Evolutionary conservation across 1,284 basidiomycete species (phyloP).

Genomic region (Irpex rosettiformis): DNA sequence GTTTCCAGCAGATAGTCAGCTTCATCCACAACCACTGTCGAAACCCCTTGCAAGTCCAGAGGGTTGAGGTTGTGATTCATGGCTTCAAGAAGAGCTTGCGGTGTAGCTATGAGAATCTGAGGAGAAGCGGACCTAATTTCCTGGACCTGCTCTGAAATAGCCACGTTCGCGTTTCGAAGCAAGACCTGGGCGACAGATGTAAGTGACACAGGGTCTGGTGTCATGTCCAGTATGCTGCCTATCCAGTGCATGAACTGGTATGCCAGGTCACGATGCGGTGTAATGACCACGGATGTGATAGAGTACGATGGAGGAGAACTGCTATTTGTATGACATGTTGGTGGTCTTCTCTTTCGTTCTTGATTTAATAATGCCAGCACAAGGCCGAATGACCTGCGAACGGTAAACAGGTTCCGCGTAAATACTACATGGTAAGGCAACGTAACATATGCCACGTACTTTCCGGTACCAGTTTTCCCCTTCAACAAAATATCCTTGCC

Average conservation of each 20-base stretch:
- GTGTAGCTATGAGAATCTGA: constrained; percentile 69
- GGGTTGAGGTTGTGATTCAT: constrained; percentile 39
- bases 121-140: constrained; percentile 45
- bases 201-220: constrained; percentile 15
- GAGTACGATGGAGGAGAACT: constrained; percentile 13
- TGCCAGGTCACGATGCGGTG: constrained; percentile 73
- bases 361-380: constrained; percentile 63
- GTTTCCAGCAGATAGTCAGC: constrained; percentile 66
- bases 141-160: constrained; percentile 32
- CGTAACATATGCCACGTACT: constrained; percentile 43
- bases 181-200: constrained; percentile 56
- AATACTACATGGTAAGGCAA: neutral
- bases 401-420: neutral
- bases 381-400: constrained; percentile 60
- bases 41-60: constrained; percentile 43
- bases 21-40: constrained; percentile 68
- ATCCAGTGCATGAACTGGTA: constrained; percentile 70
- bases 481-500: constrained; percentile 62
- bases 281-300: constrained; percentile 50
- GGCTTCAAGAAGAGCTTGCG: constrained; percentile 61
- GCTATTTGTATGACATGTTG: neutral
- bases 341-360: constrained; percentile 26
- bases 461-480: constrained; percentile 72
- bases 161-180: constrained; percentile 41
- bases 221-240: constrained; percentile 37